Conservation (phyloP, 352 stramenopile genomes). For the Aphanomyces invadans region DNA sequence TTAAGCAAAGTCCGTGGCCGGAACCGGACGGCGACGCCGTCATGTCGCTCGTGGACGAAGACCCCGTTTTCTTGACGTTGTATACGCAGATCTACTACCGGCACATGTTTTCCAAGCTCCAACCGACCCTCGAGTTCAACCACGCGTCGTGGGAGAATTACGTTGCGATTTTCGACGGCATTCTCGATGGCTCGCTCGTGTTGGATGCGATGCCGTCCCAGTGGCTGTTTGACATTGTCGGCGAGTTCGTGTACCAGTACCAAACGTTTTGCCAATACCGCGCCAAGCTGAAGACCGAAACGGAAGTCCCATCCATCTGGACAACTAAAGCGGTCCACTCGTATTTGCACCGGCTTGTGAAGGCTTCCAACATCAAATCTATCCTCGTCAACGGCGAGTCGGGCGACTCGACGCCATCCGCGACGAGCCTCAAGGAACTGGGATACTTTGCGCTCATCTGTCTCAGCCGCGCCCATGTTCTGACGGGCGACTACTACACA, state of each 20-base stretch:
- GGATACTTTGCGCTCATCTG: slow-evolving; percentile 95
- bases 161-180: slow-evolving; percentile 89
- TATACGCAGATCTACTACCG: slow-evolving; percentile 97
- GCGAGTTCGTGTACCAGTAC: slow-evolving; percentile 99
- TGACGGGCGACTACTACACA: slow-evolving; percentile 95
- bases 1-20: slow-evolving; percentile 92
- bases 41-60: slow-evolving; percentile 73
- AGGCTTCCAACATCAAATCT: slow-evolving; percentile 87
- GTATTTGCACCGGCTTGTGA: slow-evolving; percentile 92
- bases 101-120: slow-evolving; percentile 90
- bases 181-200: slow-evolving; percentile 80
- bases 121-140: slow-evolving; percentile 85
- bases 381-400: slow-evolving; percentile 60
- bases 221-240: slow-evolving; percentile 98
- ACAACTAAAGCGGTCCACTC: slow-evolving; percentile 91
- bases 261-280: slow-evolving; percentile 97
- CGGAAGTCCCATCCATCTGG: slow-evolving; percentile 81
- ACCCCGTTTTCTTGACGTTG: slow-evolving; percentile 90
- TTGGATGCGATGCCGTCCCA: slow-evolving; percentile 86
- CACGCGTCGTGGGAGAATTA: slow-evolving; percentile 92
- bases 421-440: slow-evolving; percentile 80
- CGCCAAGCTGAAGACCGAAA: slow-evolving; percentile 68
- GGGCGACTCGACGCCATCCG: slow-evolving; percentile 24
- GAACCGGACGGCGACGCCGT: slow-evolving; percentile 69
- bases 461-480: slow-evolving; percentile 91